Evolutionary conservation across 495 filamentous ascomycete genomes (phyloP), one percentile per base, ranked within the genome.

Genomic region (Penicillium angulare): DNA sequence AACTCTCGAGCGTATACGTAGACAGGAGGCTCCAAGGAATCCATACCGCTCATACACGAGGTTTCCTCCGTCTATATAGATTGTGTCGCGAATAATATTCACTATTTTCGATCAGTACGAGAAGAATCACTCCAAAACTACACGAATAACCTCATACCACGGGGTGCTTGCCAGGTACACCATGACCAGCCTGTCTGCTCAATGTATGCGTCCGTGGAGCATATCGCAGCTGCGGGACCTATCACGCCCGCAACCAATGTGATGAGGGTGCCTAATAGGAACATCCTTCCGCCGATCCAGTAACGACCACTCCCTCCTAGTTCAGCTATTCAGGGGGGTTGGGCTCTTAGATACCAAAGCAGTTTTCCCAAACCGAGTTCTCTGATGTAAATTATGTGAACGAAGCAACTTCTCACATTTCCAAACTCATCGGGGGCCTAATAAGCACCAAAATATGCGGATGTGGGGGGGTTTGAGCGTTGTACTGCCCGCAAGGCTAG

Each of bases 1-100:
- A 32, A 7, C 7, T 29, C n/a, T n/a, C n/a, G n/a, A 5, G 38
- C 22, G 18, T 29, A 27, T 59, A 16, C 6, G 5, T 3, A 7
- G 12, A 15, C 2, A 0, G 18, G 22, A 47, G n/a, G n/a, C n/a
- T n/a, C n/a, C n/a, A n/a, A n/a, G n/a, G n/a, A n/a, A n/a, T 13
- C 24, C 29, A 15, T 44, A 71, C 71, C 32, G 66, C 27, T 68
- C 34, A 71, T 78, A 84, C 54, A 54, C 76, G 20, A 84, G 47
- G 47, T 56, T 38, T 3, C 87, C 87, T 33, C 87, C 87, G 59
- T 90, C 86, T 16, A 90, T 47, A 55, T 85, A 90, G 21, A 89
- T 67, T 2, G 77, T 85, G 57, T 90, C 84, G 20, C 76, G 79
- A 34, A 89, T 72, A 2, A 86, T 65, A 40, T 79, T 79, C 52